phyloP scores from a whole-genome alignment of 192 early-diverging fungal species.

The Podila epicladia region DNA sequence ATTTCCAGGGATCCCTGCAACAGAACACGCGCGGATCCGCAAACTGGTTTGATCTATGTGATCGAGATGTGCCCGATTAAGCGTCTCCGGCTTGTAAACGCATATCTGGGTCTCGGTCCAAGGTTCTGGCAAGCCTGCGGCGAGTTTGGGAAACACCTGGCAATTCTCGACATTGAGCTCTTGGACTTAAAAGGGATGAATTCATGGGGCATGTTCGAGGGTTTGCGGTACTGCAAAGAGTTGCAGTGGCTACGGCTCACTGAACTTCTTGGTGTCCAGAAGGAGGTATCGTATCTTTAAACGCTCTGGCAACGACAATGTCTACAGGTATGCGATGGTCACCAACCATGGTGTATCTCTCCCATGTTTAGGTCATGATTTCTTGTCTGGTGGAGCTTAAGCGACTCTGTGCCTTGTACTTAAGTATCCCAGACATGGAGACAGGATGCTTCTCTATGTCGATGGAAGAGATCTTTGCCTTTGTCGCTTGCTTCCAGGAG shows the following conservation, averaged over 20 bases:
- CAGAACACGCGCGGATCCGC: conserved; percentile 4
- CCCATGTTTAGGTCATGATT: conserved; percentile 7
- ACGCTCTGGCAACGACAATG: too few species aligned
- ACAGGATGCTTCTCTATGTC: conserved; percentile 18
- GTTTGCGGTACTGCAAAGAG: conserved; percentile 1
- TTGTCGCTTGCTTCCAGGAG: conserved; percentile 11
- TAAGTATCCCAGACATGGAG: conserved; percentile 17
- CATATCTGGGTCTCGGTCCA: conserved; percentile 18
- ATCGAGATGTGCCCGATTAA: conserved; percentile 30
- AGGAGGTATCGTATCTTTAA: background rate
- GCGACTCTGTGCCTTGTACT: background rate
- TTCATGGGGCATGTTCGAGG: conserved; percentile 30
- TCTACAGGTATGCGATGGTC: too few species aligned
- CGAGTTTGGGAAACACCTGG: conserved; percentile 9
- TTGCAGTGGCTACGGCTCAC: conserved; percentile 19
- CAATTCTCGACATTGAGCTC: conserved; percentile 21
- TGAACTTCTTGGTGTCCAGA: conserved; percentile 17
- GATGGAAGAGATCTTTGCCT: conserved; percentile 18
- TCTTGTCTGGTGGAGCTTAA: conserved; percentile 5
- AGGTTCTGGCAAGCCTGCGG: conserved; percentile 26
- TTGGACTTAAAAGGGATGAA: conserved; percentile 24
- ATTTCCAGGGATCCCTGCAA: conserved; percentile 5
- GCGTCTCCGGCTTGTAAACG: conserved; percentile 14
- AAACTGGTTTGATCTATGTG: conserved; percentile 20
- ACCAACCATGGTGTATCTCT: background rate